These are phyloP conservation scores for Phlegmacium glaucopus DNA, from an alignment of 768 basidiomycete species.

Conservation along the genomic window DNA sequence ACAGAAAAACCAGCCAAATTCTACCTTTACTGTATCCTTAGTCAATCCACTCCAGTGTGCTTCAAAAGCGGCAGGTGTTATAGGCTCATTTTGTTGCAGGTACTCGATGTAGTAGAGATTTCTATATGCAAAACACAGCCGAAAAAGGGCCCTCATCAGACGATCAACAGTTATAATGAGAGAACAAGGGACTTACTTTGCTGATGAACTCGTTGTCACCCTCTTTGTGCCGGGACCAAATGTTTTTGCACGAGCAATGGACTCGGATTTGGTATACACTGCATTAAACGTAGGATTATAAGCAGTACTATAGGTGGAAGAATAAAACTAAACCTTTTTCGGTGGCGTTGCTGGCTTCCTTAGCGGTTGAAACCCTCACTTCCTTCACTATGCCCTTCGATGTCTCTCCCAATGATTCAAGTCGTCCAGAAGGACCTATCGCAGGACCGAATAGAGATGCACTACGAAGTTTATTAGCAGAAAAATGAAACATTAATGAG, in stretches of 20 bases:
- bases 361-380: not conserved
- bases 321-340: not conserved
- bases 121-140: not conserved
- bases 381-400: not conserved
- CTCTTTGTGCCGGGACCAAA: not conserved
- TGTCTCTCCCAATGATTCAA: not conserved
- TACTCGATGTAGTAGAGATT: conserved; percentile 8
- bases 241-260: not conserved
- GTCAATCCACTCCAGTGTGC: not conserved
- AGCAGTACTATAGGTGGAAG: not conserved
- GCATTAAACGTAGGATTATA: not conserved
- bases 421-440: not conserved
- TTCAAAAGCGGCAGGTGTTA: conserved; percentile 5
- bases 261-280: not conserved
- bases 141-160: no score
- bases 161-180: not conserved
- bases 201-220: not conserved
- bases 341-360: not conserved
- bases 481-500: not conserved
- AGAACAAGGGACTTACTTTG: conserved; percentile 1
- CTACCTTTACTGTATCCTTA: not conserved
- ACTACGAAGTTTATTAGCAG: not conserved
- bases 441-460: not conserved
- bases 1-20: not conserved
- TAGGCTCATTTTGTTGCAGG: conserved; percentile 2